Evolutionary conservation across 192 early-diverging fungal genomes (phyloP).

Genomic region (Coemansia sp.): DNA sequence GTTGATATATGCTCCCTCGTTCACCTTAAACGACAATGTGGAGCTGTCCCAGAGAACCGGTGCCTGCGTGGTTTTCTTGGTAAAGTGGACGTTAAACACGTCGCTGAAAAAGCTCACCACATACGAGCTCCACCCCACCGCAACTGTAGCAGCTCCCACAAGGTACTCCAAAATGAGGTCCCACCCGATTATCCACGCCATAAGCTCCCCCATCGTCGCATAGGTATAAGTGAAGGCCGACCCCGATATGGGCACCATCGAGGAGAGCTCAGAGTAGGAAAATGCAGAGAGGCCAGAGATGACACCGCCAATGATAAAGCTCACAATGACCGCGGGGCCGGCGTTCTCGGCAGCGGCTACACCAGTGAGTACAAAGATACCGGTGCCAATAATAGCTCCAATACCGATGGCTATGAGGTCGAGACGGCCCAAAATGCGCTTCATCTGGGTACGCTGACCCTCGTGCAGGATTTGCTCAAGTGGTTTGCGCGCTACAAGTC

Average conservation of each 20-base stretch:
- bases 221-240: constrained; percentile 87
- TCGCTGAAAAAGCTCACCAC: constrained; percentile 68
- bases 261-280: constrained; percentile 83
- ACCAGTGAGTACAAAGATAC: constrained; percentile 78
- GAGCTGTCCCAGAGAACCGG: constrained; percentile 69
- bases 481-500: constrained; percentile 35
- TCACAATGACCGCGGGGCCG: constrained; percentile 80
- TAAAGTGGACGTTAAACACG: constrained; percentile 57
- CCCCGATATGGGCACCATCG: constrained; percentile 83
- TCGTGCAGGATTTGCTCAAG: constrained; percentile 49
- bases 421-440: constrained; percentile 54
- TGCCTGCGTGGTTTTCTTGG: constrained; percentile 60
- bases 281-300: constrained; percentile 73
- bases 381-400: constrained; percentile 77
- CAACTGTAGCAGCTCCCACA: constrained; percentile 79
- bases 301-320: constrained; percentile 76
- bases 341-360: constrained; percentile 72
- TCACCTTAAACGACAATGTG: constrained; percentile 29
- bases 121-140: constrained; percentile 82
- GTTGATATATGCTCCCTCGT: constrained; percentile 62
- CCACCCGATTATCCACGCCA: constrained; percentile 92
- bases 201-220: constrained; percentile 80
- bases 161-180: constrained; percentile 86
- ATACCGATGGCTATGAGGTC: constrained; percentile 69
- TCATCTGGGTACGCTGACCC: constrained; percentile 53